phyloP scores from a whole-genome alignment of 306 rosid species.

The Argentina anserina region DNA sequence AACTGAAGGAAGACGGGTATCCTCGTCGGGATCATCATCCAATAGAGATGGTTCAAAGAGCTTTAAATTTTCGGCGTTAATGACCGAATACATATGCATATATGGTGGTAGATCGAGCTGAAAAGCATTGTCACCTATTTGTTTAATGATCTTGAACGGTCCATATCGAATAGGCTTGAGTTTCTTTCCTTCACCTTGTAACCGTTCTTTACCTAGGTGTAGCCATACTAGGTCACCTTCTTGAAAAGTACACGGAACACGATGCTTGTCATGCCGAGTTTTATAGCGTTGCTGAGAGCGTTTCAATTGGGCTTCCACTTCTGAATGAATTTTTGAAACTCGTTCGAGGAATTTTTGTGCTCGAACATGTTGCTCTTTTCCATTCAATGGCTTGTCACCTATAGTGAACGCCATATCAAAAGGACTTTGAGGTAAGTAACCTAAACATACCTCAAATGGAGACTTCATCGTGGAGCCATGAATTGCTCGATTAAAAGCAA shows the following conservation, averaged over 20 bases:
- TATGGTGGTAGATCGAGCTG: not conserved
- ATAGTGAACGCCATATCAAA: not conserved
- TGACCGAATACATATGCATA: not conserved
- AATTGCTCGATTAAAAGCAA: not conserved
- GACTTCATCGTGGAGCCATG: not conserved
- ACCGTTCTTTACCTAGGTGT: not conserved
- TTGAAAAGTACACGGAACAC: not conserved
- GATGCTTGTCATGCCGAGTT: not conserved
- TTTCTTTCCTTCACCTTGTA: not conserved
- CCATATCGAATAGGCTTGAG: not conserved
- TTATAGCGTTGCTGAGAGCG: not conserved
- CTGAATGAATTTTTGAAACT: too few relatives aligned
- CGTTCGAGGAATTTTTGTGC: too few relatives aligned
- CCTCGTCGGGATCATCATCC: not conserved
- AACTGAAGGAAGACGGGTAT: not conserved
- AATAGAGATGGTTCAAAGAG: not conserved
- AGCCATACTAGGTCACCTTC: slow-evolving; percentile 5
- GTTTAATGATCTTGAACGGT: not conserved
- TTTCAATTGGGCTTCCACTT: not conserved
- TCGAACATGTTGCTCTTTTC: not conserved
- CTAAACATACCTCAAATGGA: not conserved
- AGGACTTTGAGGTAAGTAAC: slow-evolving; percentile 1
- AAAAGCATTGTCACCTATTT: not conserved
- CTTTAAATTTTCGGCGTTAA: not conserved
- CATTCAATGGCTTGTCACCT: not conserved